Base-by-base conservation (phyloP, 306 rosid species). In the Castanea sativa region DNA sequence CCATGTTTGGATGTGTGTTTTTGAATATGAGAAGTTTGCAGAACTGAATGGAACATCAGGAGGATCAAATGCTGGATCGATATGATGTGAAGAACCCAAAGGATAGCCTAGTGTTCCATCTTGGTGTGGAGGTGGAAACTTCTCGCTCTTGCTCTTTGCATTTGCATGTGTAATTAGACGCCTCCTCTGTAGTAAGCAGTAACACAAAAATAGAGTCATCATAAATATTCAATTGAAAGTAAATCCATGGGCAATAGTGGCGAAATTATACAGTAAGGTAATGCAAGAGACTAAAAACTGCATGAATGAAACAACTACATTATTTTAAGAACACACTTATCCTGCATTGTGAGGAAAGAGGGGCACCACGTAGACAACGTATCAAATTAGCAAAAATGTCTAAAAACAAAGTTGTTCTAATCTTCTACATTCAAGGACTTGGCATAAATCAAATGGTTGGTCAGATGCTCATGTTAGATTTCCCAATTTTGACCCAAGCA, bases 91-190 rank as follows among this genome's bases (percentile, higher is more conserved):
- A 64, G 99, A 90, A 80, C 96, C 96, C 79, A 96, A 75, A 21
- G 96, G 89, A 83, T 90, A 93, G 72, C 99, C 98, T 33, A 96
- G 90, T 23, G 98, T 71, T 89, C 99, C 99, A 19, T 96, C 99
- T 88, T 96, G 96, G 85, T 96, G 99, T 1, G 99, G 99, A 68
- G 99, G 99, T 74, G 98, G 99, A 80, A 96, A 96, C 88, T 96
- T 96, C 78, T 96, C 99, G 4, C 99, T 96, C 90, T 96, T 96
- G 92, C 98, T 96, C 91, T 96, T 96, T 0, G 98, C 98, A 73
- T 96, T 96, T 68, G 99, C 92, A 71, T 93, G 99, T 11, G 98
- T 91, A 79, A 96, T 93, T 69, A 93, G 76, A 70, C 98, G 87
- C 75, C 97, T 94, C 83, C 98, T 91, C 99, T 93, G 96, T 68